Conservation (phyloP, 169 alveolate species). For the Pseudocohnilembus persalinus region DNA sequence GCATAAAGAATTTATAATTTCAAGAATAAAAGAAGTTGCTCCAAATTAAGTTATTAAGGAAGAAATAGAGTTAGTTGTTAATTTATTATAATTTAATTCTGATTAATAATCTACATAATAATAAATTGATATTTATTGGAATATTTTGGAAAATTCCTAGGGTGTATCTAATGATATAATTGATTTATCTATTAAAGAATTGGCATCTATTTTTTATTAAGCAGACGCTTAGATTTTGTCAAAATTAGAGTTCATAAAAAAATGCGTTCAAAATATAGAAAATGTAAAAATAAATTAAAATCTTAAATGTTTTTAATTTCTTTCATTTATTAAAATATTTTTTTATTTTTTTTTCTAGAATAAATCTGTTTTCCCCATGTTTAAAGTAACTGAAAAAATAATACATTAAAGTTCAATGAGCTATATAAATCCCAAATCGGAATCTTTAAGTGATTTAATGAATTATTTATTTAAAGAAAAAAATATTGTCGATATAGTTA, state of each 20-base stretch:
- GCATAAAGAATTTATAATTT: slow-evolving; percentile 63
- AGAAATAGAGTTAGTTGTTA: slow-evolving; percentile 70
- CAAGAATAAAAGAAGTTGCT: slow-evolving; percentile 54
- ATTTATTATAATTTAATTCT: slow-evolving; percentile 57
- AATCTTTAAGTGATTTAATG: slow-evolving; percentile 25
- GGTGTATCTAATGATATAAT: slow-evolving; percentile 16
- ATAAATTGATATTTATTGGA: slow-evolving; percentile 41
- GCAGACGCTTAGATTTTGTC: background rate
- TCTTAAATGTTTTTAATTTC: background rate
- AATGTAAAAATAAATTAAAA: slow-evolving; percentile 8
- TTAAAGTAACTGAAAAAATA: slow-evolving; percentile 28
- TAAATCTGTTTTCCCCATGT: slow-evolving; percentile 5
- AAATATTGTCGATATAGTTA: slow-evolving; percentile 37
- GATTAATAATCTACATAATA: slow-evolving; percentile 38
- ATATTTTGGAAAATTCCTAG: slow-evolving; percentile 20
- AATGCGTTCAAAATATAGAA: slow-evolving; percentile 39
- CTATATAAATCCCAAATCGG: slow-evolving; percentile 5
- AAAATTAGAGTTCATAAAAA: slow-evolving; percentile 1
- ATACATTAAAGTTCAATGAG: background rate
- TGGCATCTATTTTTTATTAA: background rate
- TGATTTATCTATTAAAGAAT: slow-evolving; percentile 23
- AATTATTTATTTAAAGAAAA: slow-evolving; percentile 33
- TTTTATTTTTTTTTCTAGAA: slow-evolving; percentile 4
- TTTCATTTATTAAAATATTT: background rate
- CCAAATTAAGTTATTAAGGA: slow-evolving; percentile 63